Conservation (phyloP, 2,329 filamentous ascomycete genomes). For the Fusarium sp. region DNA sequence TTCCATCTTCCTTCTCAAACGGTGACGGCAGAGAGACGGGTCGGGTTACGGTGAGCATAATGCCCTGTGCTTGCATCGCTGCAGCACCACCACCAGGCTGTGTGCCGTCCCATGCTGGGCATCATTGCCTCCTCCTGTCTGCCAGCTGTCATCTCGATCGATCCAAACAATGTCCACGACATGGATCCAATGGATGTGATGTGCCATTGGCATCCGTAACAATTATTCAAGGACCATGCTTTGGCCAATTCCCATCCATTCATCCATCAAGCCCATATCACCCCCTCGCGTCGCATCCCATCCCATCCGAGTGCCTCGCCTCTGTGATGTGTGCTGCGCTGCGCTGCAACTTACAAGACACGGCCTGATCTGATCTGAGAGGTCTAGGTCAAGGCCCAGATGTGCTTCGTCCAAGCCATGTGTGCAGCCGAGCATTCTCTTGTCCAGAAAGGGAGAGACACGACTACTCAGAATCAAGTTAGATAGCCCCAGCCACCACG, state of each 20-base stretch:
- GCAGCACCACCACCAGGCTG: neutral
- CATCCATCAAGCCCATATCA: neutral
- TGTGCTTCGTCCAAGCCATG: conserved; percentile 25
- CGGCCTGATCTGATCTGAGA: conserved; percentile 4
- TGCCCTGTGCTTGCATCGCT: neutral
- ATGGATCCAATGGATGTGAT: neutral
- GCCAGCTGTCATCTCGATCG: neutral
- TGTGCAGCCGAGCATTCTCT: conserved; percentile 7
- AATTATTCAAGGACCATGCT: neutral
- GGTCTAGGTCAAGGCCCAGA: conserved; percentile 2
- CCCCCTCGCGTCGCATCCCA: conserved; percentile 29
- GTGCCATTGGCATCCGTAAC: neutral
- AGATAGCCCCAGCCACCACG: neutral
- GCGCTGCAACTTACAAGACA: conserved; percentile 1
- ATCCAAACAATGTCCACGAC: neutral
- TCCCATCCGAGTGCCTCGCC: neutral
- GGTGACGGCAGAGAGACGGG: neutral
- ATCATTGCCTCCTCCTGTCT: neutral
- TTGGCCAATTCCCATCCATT: conserved; percentile 11
- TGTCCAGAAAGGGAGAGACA: conserved; percentile 24
- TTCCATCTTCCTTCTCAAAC: neutral
- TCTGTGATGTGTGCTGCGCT: neutral
- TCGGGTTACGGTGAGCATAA: neutral
- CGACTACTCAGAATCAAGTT: conserved; percentile 11
- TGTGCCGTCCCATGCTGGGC: neutral